Base-by-base conservation (phyloP, 2,329 filamentous ascomycete genomes). In the Rhynchosporium agropyri region DNA sequence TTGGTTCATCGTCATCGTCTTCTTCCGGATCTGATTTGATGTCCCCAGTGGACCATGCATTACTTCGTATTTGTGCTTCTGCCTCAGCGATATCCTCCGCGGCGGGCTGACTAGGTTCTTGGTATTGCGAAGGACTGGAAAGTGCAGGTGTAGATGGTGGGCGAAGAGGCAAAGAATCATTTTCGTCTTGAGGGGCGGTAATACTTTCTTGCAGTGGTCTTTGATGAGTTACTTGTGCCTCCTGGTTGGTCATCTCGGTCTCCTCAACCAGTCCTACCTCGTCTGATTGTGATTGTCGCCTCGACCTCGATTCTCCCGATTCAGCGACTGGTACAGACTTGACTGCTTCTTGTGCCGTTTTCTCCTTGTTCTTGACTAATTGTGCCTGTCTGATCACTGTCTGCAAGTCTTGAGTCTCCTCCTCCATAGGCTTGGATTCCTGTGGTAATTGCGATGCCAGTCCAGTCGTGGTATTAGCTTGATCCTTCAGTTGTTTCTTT, bases 391-490 rank as follows among this genome's bases (percentile, higher is more conserved):
- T 50, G 8, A 58, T 33, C 60, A 56, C 26, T 13, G 40, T 26
- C 15, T 38, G 29, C 13, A 62, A 12, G 38, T 62, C 60, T 31
- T 58, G 53, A 15, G 46, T 57, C 54, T 62, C 60, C 53, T 40
- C 20, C n/a, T 61, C 60, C 7, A 51, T 26, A 29, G 33, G 36
- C 12, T 29, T 46, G 8, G 58, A 46, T 26, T 53, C 58, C 20
- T 29, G 12, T 9, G 38, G 29, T 40, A 50, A 8, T 15, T 49
- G 58, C 10, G 46, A 59, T 4, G 42, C 40, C 15, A 45, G 7
- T 31, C 29, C 38, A 57, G 45, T 57, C 7, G 28, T 20, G 33
- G 43, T 28, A 10, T 9, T 9, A 31, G 54, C 15, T 13, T 57
- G 12, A 7, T 15, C 28, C n/a, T 57, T 33, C 54, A 57, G 20